Evolutionary conservation across 2,329 filamentous ascomycete genomes (phyloP).

Genomic region (Calonectria pseudoturangicola): DNA sequence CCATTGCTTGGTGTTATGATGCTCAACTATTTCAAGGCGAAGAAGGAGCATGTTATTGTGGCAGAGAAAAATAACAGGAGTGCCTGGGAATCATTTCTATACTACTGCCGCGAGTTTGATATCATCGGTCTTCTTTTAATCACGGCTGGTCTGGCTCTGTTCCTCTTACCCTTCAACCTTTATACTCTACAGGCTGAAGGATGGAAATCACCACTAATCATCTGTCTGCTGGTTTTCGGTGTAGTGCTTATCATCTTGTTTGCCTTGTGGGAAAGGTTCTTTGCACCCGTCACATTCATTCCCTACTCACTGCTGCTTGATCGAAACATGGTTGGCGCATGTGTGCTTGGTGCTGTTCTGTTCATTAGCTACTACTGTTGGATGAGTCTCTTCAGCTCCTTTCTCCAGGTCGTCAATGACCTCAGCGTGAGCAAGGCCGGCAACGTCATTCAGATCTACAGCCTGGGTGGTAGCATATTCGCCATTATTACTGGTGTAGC

Average conservation of each 20-base stretch:
- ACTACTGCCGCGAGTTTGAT: constrained; percentile 52
- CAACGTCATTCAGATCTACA: constrained; percentile 60
- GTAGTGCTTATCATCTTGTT: constrained; percentile 68
- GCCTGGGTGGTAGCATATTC: constrained; percentile 62
- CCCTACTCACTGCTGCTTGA: constrained; percentile 62
- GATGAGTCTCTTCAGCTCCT: constrained; percentile 65
- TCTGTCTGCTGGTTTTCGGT: constrained; percentile 71
- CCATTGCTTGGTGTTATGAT: constrained; percentile 77
- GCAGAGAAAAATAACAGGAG: neutral
- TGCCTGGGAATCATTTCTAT: constrained; percentile 62
- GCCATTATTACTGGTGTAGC: constrained; percentile 62
- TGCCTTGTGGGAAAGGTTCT: constrained; percentile 67
- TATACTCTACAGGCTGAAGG: constrained; percentile 59
- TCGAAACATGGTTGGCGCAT: constrained; percentile 51
- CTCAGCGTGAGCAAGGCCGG: constrained; percentile 53
- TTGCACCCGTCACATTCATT: constrained; percentile 69
- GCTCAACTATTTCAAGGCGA: constrained; percentile 74
- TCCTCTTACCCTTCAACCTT: constrained; percentile 76
- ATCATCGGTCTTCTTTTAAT: constrained; percentile 71
- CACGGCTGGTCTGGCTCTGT: constrained; percentile 68
- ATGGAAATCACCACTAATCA: constrained; percentile 66
- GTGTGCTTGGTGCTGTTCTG: constrained; percentile 49
- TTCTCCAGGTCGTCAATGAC: constrained; percentile 61
- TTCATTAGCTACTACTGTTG: constrained; percentile 58
- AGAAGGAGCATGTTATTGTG: constrained; percentile 58